A percentile compares a stretch with the other conserved stretches of the same genome.
Conservation (phyloP, 495 filamentous ascomycete genomes). For the Tuber indicum region DNA sequence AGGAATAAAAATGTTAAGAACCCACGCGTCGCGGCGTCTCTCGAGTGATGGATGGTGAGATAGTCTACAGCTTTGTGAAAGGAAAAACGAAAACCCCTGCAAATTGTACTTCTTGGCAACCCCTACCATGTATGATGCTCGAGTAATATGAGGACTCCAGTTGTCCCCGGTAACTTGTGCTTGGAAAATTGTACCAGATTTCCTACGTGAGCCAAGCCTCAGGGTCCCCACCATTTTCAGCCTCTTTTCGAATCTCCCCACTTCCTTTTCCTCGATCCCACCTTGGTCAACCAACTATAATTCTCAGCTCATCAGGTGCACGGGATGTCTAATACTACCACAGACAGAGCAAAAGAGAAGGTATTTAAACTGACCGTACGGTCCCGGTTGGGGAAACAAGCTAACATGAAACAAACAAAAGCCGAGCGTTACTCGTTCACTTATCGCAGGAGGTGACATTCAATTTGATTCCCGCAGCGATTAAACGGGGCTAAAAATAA, state of each 20-base stretch:
- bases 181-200: neutral
- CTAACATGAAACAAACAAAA: conserved; percentile 14
- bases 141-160: neutral
- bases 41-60: neutral
- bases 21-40: neutral
- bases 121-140: neutral
- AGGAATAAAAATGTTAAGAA: neutral
- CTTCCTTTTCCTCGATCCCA: neutral
- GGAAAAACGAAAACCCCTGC: neutral
- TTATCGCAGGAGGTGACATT: conserved; percentile 37
- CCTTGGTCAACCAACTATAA: neutral
- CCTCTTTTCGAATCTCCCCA: neutral
- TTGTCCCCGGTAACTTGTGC: neutral
- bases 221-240: conserved; percentile 1
- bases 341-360: conserved; percentile 30
- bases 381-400: neutral
- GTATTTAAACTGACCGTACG: neutral
- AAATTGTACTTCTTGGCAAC: neutral
- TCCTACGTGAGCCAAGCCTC: neutral
- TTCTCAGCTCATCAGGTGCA: neutral
- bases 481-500: conserved; percentile 13
- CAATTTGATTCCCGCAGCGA: conserved; percentile 6
- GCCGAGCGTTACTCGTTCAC: conserved; percentile 35
- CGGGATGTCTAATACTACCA: neutral
- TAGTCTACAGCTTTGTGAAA: neutral